Evolutionary conservation across 2,329 filamentous ascomycete species (phyloP).

Genomic region (Calonectria fujianensis): DNA sequence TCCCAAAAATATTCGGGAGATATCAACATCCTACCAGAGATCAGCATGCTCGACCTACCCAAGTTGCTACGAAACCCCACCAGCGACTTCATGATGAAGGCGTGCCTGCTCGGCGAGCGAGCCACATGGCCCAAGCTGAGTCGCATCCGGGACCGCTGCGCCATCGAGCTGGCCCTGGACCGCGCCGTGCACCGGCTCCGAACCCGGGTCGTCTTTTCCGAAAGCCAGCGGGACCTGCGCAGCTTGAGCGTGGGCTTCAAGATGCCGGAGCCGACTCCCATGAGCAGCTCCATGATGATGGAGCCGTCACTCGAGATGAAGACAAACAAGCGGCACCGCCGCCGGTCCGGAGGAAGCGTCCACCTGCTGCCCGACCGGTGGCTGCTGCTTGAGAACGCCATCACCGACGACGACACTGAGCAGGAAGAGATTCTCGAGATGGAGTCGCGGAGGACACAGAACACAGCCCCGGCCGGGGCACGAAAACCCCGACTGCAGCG

Average conservation of each 20-base stretch:
- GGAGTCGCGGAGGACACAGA: slow-evolving; percentile 56
- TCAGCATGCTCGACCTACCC: slow-evolving; percentile 83
- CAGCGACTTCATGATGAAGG: slow-evolving; percentile 88
- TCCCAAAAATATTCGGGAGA: slow-evolving; percentile 95
- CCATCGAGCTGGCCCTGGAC: slow-evolving; percentile 90
- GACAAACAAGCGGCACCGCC: slow-evolving; percentile 63
- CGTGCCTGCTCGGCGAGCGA: slow-evolving; percentile 85
- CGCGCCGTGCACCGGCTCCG: slow-evolving; percentile 81
- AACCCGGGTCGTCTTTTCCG: slow-evolving; percentile 81
- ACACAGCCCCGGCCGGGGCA: slow-evolving; percentile 52
- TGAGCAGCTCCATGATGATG: slow-evolving; percentile 43
- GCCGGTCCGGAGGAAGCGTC: slow-evolving; percentile 71
- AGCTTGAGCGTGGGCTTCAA: slow-evolving; percentile 53
- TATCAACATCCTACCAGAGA: slow-evolving; percentile 92
- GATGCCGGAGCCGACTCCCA: slow-evolving; percentile 42
- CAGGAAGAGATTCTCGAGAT: slow-evolving; percentile 68
- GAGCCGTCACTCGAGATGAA: slow-evolving; percentile 52
- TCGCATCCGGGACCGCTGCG: slow-evolving; percentile 89
- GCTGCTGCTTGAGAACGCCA: slow-evolving; percentile 60
- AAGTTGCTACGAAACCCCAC: slow-evolving; percentile 89
- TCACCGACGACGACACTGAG: slow-evolving; percentile 67
- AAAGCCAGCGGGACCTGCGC: slow-evolving; percentile 77
- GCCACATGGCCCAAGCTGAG: slow-evolving; percentile 95
- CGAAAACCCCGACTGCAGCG: slow-evolving; percentile 66
- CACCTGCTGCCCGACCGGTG: slow-evolving; percentile 62